Conservation (phyloP, 805 yeast genomes). For the Candida michaelii region DNA sequence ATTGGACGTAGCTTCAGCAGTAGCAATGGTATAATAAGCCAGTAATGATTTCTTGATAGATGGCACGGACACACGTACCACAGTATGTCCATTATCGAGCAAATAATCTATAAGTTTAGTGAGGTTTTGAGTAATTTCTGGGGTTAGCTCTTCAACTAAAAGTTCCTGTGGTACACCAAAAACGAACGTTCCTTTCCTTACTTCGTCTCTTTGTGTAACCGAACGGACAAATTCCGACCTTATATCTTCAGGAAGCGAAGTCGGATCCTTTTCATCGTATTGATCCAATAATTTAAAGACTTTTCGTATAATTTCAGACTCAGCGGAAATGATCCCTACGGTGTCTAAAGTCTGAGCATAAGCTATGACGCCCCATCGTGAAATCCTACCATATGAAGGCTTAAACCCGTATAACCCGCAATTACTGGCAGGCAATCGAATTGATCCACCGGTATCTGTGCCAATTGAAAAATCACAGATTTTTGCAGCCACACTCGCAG, state of each 20-base stretch:
- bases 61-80: slow-evolving; percentile 71
- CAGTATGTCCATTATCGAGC: slow-evolving; percentile 46
- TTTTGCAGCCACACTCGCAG: slow-evolving; percentile 82
- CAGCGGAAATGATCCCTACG: slow-evolving; percentile 74
- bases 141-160: slow-evolving; percentile 53
- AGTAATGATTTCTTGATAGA: slow-evolving; percentile 65
- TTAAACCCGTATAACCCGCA: slow-evolving; percentile 85
- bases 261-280: slow-evolving; percentile 77
- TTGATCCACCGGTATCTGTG: slow-evolving; percentile 97
- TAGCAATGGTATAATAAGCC: slow-evolving; percentile 81
- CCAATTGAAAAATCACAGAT: slow-evolving; percentile 79
- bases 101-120: slow-evolving; percentile 43
- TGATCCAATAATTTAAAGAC: slow-evolving; percentile 60
- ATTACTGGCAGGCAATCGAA: slow-evolving; percentile 87
- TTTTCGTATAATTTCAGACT: slow-evolving; percentile 40
- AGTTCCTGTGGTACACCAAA: slow-evolving; percentile 80
- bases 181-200: slow-evolving; percentile 24
- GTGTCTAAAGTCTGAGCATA: slow-evolving; percentile 95
- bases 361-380: slow-evolving; percentile 88
- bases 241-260: slow-evolving; percentile 45
- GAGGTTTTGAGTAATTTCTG: slow-evolving; percentile 50
- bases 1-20: slow-evolving; percentile 94
- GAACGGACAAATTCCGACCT: slow-evolving; percentile 28
- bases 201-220: slow-evolving; percentile 14
- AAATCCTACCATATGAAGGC: slow-evolving; percentile 89